A percentile compares a stretch with the other conserved stretches of the same genome.
Evolutionary conservation across 495 filamentous ascomycete genomes (phyloP).

Genomic region (Lophiostoma macrostomum): DNA sequence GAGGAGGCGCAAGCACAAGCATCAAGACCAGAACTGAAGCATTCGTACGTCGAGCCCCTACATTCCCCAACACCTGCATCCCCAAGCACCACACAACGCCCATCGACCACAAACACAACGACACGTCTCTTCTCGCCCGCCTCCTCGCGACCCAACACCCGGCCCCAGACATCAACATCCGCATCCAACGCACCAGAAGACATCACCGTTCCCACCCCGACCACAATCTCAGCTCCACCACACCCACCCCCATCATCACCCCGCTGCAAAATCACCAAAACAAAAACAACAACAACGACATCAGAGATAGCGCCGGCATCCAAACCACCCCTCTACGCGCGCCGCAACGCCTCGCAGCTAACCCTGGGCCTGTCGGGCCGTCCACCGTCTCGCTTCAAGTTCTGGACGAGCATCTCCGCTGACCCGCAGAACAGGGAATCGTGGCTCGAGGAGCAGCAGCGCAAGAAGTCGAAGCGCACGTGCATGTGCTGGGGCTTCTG

Average conservation of each 20-base stretch:
- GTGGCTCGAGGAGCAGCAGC: constrained; percentile 43
- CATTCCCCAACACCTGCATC: constrained; percentile 5
- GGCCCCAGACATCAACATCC: neutral
- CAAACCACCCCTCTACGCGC: neutral
- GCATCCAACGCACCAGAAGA: too few relatives aligned
- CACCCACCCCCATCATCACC: constrained; percentile 1
- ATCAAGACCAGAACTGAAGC: constrained; percentile 36
- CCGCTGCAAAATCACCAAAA: neutral
- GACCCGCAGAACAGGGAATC: constrained; percentile 39
- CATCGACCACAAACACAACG: neutral
- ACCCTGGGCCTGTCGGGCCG: constrained; percentile 10
- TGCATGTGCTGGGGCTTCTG: constrained; percentile 45
- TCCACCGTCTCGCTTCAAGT: constrained; percentile 20
- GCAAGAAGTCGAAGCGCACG: constrained; percentile 38
- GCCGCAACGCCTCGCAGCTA: constrained; percentile 17
- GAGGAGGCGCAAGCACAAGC: constrained; percentile 33
- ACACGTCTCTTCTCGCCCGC: neutral
- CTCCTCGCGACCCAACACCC: neutral
- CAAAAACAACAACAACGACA: neutral
- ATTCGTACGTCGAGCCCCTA: constrained; percentile 37
- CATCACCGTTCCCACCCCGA: neutral
- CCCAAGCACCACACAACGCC: constrained; percentile 1
- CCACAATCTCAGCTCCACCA: constrained; percentile 1
- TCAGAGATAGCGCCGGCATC: neutral
- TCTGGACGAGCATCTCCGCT: constrained; percentile 21